Evolutionary conservation across 768 basidiomycete genomes (phyloP).

Genomic region (Tulasnella sp.): DNA sequence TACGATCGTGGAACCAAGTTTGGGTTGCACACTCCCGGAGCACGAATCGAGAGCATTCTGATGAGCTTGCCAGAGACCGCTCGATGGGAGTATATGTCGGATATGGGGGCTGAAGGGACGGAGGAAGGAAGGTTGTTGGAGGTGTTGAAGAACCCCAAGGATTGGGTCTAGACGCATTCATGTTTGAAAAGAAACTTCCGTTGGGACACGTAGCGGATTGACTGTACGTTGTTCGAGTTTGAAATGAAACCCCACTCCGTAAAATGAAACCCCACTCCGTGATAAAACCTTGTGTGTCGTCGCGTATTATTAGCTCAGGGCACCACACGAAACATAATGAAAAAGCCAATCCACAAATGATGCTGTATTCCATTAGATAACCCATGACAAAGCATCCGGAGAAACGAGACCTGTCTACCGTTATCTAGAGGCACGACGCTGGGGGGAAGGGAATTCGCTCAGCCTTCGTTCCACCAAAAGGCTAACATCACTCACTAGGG

Average conservation of each 20-base stretch:
- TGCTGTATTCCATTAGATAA: too few species aligned
- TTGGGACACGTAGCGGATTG: background rate
- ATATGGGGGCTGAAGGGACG: conserved; percentile 55
- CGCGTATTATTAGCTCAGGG: background rate
- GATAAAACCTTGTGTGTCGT: background rate
- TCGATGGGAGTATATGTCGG: conserved; percentile 83
- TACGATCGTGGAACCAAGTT: conserved; percentile 85
- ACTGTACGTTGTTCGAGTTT: background rate
- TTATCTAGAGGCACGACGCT: background rate
- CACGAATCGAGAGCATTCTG: conserved; percentile 80
- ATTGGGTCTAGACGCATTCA: conserved; percentile 48
- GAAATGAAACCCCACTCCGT: background rate
- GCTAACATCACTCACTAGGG: background rate
- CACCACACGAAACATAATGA: background rate
- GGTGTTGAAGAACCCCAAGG: conserved; percentile 52
- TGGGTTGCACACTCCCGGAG: conserved; percentile 74
- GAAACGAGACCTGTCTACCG: too few species aligned
- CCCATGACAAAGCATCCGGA: too few species aligned
- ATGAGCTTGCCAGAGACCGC: conserved; percentile 86
- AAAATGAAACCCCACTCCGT: background rate
- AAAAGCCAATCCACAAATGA: background rate
- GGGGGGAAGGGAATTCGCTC: background rate
- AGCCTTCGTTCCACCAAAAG: background rate
- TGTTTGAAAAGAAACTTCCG: background rate
- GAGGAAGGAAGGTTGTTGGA: conserved; percentile 58